Percentiles rank a stretch among this genome's conserved stretches.
Conservation (phyloP, 1,284 basidiomycete species). For the Fomes fomentarius region DNA sequence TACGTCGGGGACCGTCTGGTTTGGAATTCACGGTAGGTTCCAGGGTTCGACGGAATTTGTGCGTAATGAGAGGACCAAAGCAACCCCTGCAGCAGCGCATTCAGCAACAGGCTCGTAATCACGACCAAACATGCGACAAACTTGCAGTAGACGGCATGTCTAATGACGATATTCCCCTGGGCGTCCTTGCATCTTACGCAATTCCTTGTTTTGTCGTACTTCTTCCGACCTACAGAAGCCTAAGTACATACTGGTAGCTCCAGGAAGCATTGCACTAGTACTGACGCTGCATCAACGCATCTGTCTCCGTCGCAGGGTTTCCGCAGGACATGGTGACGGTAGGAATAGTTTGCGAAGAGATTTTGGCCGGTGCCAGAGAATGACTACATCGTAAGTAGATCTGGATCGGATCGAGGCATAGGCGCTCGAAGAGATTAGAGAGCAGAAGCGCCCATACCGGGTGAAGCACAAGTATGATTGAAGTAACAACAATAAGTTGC, state of each 20-base stretch:
- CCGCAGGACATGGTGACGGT: conserved; percentile 47
- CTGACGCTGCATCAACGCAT: conserved; percentile 69
- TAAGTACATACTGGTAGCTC: neutral
- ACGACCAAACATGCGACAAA: conserved; percentile 38
- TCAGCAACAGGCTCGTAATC: neutral
- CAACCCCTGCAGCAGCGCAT: conserved; percentile 54
- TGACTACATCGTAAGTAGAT: conserved; percentile 1
- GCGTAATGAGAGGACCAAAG: conserved; percentile 61
- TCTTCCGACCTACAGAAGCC: conserved; percentile 52
- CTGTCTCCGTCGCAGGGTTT: conserved; percentile 57
- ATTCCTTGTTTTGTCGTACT: conserved; percentile 62
- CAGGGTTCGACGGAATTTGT: conserved; percentile 67
- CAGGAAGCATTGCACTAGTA: conserved; percentile 27
- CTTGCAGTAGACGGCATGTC: conserved; percentile 86
- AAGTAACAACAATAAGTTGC: no score
- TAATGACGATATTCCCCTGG: conserved; percentile 67
- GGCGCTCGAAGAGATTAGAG: conserved; percentile 2
- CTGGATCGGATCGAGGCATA: conserved; percentile 6
- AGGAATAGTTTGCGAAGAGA: neutral
- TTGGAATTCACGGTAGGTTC: conserved; percentile 65
- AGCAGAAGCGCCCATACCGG: neutral
- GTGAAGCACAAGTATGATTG: no score
- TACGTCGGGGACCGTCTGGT: conserved; percentile 51
- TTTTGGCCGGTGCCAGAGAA: neutral
- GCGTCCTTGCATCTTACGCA: conserved; percentile 75